Evolutionary conservation across 208 protist species (phyloP).

Genomic region (Entamoeba histolytica): DNA sequence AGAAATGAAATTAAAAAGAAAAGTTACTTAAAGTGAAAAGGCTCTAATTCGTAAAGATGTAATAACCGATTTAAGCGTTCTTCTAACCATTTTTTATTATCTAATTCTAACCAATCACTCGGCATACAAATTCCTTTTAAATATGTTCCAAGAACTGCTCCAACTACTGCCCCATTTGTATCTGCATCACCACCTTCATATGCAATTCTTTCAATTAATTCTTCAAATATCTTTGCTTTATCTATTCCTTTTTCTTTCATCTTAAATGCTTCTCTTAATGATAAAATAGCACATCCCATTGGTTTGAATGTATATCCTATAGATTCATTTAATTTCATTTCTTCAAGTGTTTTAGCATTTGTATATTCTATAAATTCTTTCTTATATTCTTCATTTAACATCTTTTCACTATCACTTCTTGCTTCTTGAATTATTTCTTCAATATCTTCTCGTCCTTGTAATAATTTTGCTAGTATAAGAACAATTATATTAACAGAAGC

Average conservation of each 20-base stretch:
- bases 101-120: background rate
- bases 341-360: background rate
- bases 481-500: conserved; percentile 7
- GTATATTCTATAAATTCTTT: conserved; percentile 7
- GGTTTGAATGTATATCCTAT: conserved; percentile 39
- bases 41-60: background rate
- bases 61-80: background rate
- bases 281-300: conserved; percentile 19
- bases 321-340: conserved; percentile 15
- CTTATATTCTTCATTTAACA: conserved; percentile 3
- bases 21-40: too few relatives aligned
- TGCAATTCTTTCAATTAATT: conserved; percentile 22
- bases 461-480: conserved; percentile 11
- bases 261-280: conserved; percentile 1
- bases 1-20: too few relatives aligned
- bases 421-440: conserved; percentile 10
- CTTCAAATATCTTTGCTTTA: conserved; percentile 24
- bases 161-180: conserved; percentile 18
- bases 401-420: background rate
- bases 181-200: conserved; percentile 36
- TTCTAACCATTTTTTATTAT: background rate
- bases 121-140: background rate
- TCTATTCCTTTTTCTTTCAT: background rate
- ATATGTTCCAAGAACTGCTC: background rate
- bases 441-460: conserved; percentile 3